Evolutionary conservation across 768 basidiomycete genomes (phyloP).

Genomic region (Kwoniella shandongensis): DNA sequence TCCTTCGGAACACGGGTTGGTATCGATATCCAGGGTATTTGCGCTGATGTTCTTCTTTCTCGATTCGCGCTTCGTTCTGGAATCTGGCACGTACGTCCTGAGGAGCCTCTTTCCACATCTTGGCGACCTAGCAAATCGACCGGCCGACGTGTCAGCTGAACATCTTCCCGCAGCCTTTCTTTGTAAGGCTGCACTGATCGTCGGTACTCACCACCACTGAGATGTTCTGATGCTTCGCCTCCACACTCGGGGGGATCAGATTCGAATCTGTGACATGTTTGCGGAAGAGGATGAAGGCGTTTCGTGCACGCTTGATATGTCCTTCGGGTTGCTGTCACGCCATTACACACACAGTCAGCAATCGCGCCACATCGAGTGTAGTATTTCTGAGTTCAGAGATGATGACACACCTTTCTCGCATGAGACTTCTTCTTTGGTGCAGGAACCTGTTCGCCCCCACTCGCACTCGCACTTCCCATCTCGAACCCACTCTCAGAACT

Average conservation of each 20-base stretch:
- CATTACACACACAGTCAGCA: conserved; percentile 7
- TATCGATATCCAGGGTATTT: conserved; percentile 54
- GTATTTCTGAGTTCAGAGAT: not conserved
- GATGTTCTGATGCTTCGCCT: conserved; percentile 54
- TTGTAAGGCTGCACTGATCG: no score
- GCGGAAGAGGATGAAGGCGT: conserved; percentile 54
- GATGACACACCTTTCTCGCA: conserved; percentile 48
- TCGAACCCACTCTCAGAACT: conserved; percentile 11
- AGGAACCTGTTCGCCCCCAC: conserved; percentile 21
- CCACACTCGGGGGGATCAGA: conserved; percentile 50
- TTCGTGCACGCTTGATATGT: conserved; percentile 53
- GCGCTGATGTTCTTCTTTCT: conserved; percentile 54
- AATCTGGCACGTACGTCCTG: conserved; percentile 50
- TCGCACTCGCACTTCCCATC: not conserved
- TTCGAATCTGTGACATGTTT: conserved; percentile 54
- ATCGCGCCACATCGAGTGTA: not conserved
- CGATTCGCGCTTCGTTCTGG: conserved; percentile 45
- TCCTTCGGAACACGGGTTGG: conserved; percentile 49
- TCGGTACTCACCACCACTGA: conserved; percentile 50
- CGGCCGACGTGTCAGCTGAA: conserved; percentile 1
- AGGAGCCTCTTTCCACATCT: conserved; percentile 53
- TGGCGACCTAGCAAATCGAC: no score
- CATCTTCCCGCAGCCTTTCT: no score
- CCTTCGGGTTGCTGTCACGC: conserved; percentile 49
- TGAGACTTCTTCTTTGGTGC: conserved; percentile 49